These are phyloP conservation scores for Penicillium canescens DNA, from an alignment of 495 filamentous ascomycete species.

Conservation along the genomic window DNA sequence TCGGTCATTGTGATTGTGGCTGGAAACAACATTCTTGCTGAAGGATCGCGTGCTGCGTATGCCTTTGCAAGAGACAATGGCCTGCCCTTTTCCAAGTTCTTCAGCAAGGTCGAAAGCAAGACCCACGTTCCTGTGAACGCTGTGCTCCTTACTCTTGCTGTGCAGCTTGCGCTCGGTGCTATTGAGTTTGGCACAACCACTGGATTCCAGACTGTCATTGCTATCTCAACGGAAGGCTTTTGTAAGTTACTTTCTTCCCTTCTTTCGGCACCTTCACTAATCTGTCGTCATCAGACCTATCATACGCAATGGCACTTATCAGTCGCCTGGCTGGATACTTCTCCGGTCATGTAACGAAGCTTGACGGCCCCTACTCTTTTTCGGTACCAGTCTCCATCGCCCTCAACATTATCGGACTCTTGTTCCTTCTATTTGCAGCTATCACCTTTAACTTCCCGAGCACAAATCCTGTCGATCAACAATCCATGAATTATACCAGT, in stretches of 20 bases:
- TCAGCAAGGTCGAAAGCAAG: constrained; percentile 39
- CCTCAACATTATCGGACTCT: constrained; percentile 51
- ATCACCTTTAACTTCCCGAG: constrained; percentile 62
- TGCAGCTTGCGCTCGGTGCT: constrained; percentile 56
- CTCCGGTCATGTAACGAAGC: constrained; percentile 36
- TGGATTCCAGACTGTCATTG: constrained; percentile 57
- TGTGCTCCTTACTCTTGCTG: constrained; percentile 44
- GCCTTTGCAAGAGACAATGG: constrained; percentile 52
- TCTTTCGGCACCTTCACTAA: constrained; percentile 11
- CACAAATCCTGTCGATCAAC: constrained; percentile 44
- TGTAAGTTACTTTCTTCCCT: constrained; percentile 35
- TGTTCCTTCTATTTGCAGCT: constrained; percentile 52
- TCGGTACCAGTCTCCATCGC: constrained; percentile 42
- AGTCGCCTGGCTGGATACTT: constrained; percentile 52
- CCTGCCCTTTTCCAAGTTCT: constrained; percentile 44
- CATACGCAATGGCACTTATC: constrained; percentile 57
- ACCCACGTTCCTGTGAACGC: constrained; percentile 51
- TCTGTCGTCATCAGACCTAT: constrained; percentile 41
- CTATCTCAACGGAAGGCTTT: constrained; percentile 58
- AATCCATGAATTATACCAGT: constrained; percentile 61
- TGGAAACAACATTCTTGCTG: constrained; percentile 43
- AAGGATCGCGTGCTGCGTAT: constrained; percentile 44
- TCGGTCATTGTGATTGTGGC: constrained; percentile 41
- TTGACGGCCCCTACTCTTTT: constrained; percentile 39
- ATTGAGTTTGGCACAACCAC: constrained; percentile 61